Evolutionary conservation across 2,329 filamentous ascomycete species (phyloP).

Genomic region (Penicillium sp.): DNA sequence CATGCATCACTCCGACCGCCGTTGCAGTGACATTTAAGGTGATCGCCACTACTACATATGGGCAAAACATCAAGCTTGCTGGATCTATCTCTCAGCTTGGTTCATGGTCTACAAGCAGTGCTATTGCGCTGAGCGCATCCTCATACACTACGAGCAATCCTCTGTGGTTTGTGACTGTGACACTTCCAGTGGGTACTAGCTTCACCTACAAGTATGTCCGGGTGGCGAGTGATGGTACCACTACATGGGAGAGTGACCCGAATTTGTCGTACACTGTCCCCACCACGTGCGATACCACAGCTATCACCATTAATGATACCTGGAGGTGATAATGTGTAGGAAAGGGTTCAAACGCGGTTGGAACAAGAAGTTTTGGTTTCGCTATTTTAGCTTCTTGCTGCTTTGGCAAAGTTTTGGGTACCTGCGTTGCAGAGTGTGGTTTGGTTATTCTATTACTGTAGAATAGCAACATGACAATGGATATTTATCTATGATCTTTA

Average conservation of each 20-base stretch:
- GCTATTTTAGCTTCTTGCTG: not conserved
- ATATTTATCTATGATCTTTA: not conserved
- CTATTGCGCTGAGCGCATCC: constrained; percentile 56
- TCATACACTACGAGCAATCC: constrained; percentile 59
- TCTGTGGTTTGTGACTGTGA: constrained; percentile 60
- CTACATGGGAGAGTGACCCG: constrained; percentile 20
- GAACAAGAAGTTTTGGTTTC: not conserved
- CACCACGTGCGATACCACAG: constrained; percentile 32
- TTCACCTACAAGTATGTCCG: constrained; percentile 37
- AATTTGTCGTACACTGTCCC: constrained; percentile 45
- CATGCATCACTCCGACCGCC: constrained; percentile 11
- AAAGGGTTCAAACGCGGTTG: not conserved
- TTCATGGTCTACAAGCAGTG: constrained; percentile 57
- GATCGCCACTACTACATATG: constrained; percentile 56
- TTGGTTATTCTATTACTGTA: not conserved
- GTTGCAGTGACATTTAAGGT: constrained; percentile 64
- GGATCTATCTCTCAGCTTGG: constrained; percentile 62
- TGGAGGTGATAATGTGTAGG: constrained; percentile 31
- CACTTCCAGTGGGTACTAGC: constrained; percentile 53
- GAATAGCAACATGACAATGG: not conserved
- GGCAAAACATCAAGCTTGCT: constrained; percentile 64
- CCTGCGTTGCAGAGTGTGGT: not conserved
- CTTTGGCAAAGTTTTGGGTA: too few species aligned
- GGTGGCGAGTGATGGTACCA: constrained; percentile 4
- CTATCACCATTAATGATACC: constrained; percentile 36